Evolutionary conservation across 192 early-diverging fungal genomes (phyloP), one percentile per base, ranked within the genome.

Genomic region (Coemansia sp.): DNA sequence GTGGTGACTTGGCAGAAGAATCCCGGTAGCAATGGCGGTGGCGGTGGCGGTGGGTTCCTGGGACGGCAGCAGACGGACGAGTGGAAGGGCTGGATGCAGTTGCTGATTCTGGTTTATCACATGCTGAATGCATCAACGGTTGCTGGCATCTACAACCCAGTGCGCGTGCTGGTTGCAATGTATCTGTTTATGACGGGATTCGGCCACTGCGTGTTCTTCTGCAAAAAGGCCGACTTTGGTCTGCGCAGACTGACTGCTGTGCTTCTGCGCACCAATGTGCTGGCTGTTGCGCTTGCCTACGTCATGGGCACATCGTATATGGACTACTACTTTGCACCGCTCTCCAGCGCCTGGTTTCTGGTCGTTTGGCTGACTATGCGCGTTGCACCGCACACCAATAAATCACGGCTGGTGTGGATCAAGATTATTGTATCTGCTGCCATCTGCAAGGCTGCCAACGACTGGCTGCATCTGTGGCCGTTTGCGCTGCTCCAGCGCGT

Each of bases 71-170:
- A 92, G 71, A 93, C 92, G 9, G 90, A 93, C 58, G 92, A 93
- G 73, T 93, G 92, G 92, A 91, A 90, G 68, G 92, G 92, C 0
- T 93, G 92, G 92, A 93, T 93, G 92, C 92, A 93, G 80, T 67
- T 92, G 3, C 59, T 81, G 16, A 87, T 90, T 47, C 73, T 90
- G 22, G 76, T 88, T 11, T 93, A 93, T 69, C 92, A 93, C 69
- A 85, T 88, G 68, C 74, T 85, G 49, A 90, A 88, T 26, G 90
- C 90, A 0, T 90, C 88, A 3, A 79, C 75, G 16, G 78, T 86
- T 10, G 65, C 86, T 1, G 80, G 72, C 0, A 89, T 93, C 46
- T 93, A 93, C 77, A 87, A 89, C 61, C 84, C 86, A 0, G 87
- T 93, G 18, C 88, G 92, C 6, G 80, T 90, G 46, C 71, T 92